Percentiles rank a stretch among this genome's conserved stretches.
phyloP scores from a whole-genome alignment of 306 rosid species.

The Fragaria iinumae region DNA sequence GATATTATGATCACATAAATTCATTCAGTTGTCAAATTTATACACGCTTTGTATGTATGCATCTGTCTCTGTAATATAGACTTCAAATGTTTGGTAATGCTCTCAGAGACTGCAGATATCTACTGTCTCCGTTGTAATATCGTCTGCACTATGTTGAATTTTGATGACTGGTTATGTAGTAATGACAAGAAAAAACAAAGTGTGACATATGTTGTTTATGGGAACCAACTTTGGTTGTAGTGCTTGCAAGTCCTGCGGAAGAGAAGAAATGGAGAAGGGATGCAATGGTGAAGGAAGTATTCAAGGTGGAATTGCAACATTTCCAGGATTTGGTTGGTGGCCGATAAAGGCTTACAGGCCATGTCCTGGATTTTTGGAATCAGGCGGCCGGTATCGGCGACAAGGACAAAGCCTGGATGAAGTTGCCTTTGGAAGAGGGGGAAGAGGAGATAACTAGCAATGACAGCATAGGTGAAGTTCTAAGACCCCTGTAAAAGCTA shows the following conservation, averaged over 20 bases:
- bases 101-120: not conserved
- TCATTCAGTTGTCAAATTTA: not conserved
- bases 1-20: not conserved
- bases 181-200: not conserved
- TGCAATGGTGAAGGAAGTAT: conserved; percentile 96
- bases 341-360: conserved; percentile 97
- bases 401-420: conserved; percentile 94
- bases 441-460: conserved; percentile 18
- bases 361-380: conserved; percentile 79
- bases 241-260: conserved; percentile 87
- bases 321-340: conserved; percentile 99
- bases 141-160: not conserved
- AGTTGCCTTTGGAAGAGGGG: conserved; percentile 78
- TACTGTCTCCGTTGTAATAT: not conserved
- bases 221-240: conserved; percentile 32
- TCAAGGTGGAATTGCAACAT: conserved; percentile 92
- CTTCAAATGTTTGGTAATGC: not conserved
- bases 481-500: not conserved
- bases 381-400: conserved; percentile 81
- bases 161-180: not conserved
- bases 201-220: conserved; percentile 12
- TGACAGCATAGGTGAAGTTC: conserved; percentile 37
- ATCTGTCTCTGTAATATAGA: not conserved
- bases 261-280: conserved; percentile 71
- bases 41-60: not conserved